Conservation (phyloP, 768 basidiomycete genomes). For the Lentinula lateritia region DNA sequence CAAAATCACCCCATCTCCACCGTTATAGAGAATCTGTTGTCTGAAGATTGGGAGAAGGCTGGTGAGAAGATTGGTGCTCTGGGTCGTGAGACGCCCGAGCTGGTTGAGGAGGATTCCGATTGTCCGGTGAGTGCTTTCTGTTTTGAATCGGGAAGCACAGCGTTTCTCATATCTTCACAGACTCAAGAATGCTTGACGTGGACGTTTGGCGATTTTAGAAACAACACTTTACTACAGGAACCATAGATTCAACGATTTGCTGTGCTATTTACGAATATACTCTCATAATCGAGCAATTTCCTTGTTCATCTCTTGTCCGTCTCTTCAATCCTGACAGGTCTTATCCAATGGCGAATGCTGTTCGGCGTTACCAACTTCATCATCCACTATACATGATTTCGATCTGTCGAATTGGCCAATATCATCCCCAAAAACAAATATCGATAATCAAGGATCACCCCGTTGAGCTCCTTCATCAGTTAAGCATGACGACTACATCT, state of each 20-base stretch:
- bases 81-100: constrained; percentile 24
- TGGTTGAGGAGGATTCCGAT: constrained; percentile 35
- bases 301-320: too few relatives aligned
- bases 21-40: constrained; percentile 53
- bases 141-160: neutral
- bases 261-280: neutral
- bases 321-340: too few relatives aligned
- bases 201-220: neutral
- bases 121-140: constrained; percentile 48
- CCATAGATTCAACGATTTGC: neutral
- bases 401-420: too few relatives aligned
- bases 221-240: neutral
- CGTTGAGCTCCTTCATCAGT: neutral
- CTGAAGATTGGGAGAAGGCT: constrained; percentile 28
- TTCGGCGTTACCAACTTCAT: too few relatives aligned
- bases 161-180: neutral
- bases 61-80: constrained; percentile 2
- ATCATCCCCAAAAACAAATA: too few relatives aligned
- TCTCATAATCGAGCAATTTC: neutral
- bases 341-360: too few relatives aligned
- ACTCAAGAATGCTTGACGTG: constrained; percentile 5
- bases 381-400: too few relatives aligned
- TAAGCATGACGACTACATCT: too few relatives aligned
- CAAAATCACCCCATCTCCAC: constrained; percentile 68
- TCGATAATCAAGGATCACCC: too few relatives aligned